Evolutionary conservation across 2,329 filamentous ascomycete species (phyloP).

Genomic region (Fusarium pseudograminearum): DNA sequence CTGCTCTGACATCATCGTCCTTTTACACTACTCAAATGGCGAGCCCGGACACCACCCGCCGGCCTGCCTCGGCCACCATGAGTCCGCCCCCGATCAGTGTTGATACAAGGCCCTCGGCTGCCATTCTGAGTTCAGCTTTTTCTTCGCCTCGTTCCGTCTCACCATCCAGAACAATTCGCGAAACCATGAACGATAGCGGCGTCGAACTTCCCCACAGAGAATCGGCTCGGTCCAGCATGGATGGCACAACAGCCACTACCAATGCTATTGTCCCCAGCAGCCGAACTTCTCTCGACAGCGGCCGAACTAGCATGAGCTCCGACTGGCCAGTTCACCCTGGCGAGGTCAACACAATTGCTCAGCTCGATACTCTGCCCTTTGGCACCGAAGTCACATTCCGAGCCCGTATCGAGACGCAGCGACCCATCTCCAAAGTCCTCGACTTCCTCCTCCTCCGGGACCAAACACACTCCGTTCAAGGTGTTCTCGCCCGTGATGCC

Average conservation of each 20-base stretch:
- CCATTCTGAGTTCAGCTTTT: slow-evolving; percentile 20
- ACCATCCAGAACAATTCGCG: slow-evolving; percentile 12
- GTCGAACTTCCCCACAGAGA: slow-evolving; percentile 47
- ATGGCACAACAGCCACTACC: slow-evolving; percentile 31
- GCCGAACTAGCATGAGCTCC: slow-evolving; percentile 53
- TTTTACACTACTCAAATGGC: slow-evolving; percentile 22
- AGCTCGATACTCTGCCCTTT: slow-evolving; percentile 54
- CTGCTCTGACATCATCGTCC: slow-evolving; percentile 36
- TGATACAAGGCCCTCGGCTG: slow-evolving; percentile 26
- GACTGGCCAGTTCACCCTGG: slow-evolving; percentile 57
- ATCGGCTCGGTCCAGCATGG: slow-evolving; percentile 50
- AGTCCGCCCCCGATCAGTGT: slow-evolving; percentile 13
- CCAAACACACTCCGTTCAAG: slow-evolving; percentile 85
- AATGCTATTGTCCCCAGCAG: slow-evolving; percentile 37
- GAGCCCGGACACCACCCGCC: slow-evolving; percentile 27
- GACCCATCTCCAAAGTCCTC: slow-evolving; percentile 83
- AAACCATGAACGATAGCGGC: slow-evolving; percentile 51
- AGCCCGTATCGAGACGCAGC: slow-evolving; percentile 69
- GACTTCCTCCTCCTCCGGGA: slow-evolving; percentile 90
- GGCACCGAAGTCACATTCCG: slow-evolving; percentile 58
- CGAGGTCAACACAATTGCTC: slow-evolving; percentile 55
- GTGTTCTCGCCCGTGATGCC: slow-evolving; percentile 69
- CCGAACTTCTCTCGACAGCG: slow-evolving; percentile 53
- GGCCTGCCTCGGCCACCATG: slow-evolving; percentile 14
- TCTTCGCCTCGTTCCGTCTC: slow-evolving; percentile 27